Evolutionary conservation across 1,139 yeast species (phyloP).

Genomic region (Groenewaldozyma auringiensis): DNA sequence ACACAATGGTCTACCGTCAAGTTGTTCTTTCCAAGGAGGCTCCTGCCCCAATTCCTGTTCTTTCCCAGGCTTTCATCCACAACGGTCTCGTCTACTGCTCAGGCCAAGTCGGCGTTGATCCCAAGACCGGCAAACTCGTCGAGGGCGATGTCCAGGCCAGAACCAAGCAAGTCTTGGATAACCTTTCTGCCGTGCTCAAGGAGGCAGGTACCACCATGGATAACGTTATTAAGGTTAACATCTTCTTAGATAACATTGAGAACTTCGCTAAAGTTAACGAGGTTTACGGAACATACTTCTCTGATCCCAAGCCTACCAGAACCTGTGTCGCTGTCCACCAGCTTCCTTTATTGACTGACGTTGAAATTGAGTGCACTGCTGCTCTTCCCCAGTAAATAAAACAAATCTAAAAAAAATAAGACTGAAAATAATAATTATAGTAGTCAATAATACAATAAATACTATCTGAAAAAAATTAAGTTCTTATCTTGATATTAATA

Average conservation of each 20-base stretch:
- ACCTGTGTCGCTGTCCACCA: slow-evolving; percentile 41
- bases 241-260: slow-evolving; percentile 42
- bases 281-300: slow-evolving; percentile 41
- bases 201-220: slow-evolving; percentile 45
- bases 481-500: too few species aligned
- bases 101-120: slow-evolving; percentile 37
- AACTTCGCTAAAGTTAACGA: slow-evolving; percentile 42
- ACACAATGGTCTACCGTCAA: slow-evolving; percentile 13
- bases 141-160: slow-evolving; percentile 25
- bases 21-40: slow-evolving; percentile 21
- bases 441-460: too few species aligned
- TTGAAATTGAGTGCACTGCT: slow-evolving; percentile 34
- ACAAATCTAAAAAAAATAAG: too few species aligned
- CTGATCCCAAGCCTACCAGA: slow-evolving; percentile 44
- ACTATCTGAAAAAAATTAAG: too few species aligned
- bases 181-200: slow-evolving; percentile 38
- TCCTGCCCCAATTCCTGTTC: slow-evolving; percentile 26
- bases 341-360: slow-evolving; percentile 23
- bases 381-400: slow-evolving; percentile 15
- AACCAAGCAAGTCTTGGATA: slow-evolving; percentile 21
- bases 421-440: too few species aligned
- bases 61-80: slow-evolving; percentile 43
- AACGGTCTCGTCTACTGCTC: slow-evolving; percentile 48
- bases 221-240: slow-evolving; percentile 45
- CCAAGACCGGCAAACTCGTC: slow-evolving; percentile 29